Evolutionary conservation across 768 basidiomycete species (phyloP).

Genomic region (Tephrocybe rancida): DNA sequence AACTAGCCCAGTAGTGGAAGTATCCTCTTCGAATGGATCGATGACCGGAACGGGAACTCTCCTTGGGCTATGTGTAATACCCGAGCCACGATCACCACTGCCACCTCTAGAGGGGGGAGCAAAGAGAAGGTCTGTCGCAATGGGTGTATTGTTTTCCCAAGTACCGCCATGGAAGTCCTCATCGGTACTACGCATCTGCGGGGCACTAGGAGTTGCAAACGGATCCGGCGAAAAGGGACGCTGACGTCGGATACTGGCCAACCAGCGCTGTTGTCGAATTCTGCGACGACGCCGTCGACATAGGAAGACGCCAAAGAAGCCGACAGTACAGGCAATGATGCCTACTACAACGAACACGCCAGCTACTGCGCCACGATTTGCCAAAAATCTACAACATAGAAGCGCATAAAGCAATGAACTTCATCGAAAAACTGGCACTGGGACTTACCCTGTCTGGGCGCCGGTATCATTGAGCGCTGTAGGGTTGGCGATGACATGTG

Average conservation of each 20-base stretch:
- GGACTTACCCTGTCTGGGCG: constrained; percentile 24
- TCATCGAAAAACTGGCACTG: neutral
- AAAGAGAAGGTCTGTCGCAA: neutral
- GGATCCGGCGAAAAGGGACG: constrained; percentile 33
- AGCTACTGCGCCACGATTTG: constrained; percentile 67
- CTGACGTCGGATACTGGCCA: constrained; percentile 36
- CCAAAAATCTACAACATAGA: constrained; percentile 52
- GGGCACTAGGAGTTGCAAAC: constrained; percentile 28
- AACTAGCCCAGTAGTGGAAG: neutral
- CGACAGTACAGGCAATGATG: constrained; percentile 48
- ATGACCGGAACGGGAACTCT: constrained; percentile 7
- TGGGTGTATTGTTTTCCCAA: constrained; percentile 3
- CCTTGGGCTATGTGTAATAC: neutral
- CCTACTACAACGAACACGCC: constrained; percentile 77
- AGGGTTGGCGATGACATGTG: constrained; percentile 57
- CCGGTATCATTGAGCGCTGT: constrained; percentile 27
- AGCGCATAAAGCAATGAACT: neutral
- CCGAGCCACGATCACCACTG: neutral
- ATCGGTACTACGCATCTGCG: constrained; percentile 17
- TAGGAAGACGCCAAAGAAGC: constrained; percentile 45
- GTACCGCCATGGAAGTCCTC: neutral
- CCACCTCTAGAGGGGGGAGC: neutral
- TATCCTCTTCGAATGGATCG: constrained; percentile 1
- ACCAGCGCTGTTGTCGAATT: constrained; percentile 36
- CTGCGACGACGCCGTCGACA: constrained; percentile 43